These are phyloP conservation scores for Melanomma pulvis-pyrius DNA, from an alignment of 495 filamentous ascomycete genomes.

Conservation along the genomic window DNA sequence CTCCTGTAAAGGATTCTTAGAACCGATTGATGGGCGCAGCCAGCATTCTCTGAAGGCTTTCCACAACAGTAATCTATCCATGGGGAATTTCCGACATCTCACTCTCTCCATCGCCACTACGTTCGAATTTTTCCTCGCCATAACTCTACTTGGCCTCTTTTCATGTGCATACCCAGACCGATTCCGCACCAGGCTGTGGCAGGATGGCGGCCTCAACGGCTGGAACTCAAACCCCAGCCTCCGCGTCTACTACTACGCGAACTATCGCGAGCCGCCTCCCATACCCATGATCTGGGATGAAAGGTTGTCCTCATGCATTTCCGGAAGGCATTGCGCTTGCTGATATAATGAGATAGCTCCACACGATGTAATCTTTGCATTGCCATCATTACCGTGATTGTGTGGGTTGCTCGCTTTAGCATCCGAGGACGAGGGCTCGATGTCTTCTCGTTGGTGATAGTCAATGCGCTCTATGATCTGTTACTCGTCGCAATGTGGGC, in stretches of 20 bases:
- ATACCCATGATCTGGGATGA: conserved; percentile 9
- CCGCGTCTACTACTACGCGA: conserved; percentile 15
- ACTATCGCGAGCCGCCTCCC: conserved; percentile 17
- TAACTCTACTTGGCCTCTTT: conserved; percentile 2
- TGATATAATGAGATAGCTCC: neutral
- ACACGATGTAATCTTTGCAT: conserved; percentile 8
- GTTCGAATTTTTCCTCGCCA: conserved; percentile 3
- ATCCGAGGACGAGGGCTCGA: neutral
- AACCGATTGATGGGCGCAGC: neutral
- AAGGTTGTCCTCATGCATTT: neutral
- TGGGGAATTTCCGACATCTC: neutral
- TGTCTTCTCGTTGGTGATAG: neutral
- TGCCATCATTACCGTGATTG: neutral
- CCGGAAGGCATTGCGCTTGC: neutral
- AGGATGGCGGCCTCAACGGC: conserved; percentile 2
- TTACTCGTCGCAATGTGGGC: conserved; percentile 6
- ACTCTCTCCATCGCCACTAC: neutral
- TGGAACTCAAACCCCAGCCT: conserved; percentile 1
- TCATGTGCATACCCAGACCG: neutral
- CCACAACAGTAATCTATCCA: neutral
- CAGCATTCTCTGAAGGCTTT: neutral
- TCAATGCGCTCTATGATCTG: conserved; percentile 6
- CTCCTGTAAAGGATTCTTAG: neutral
- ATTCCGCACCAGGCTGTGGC: conserved; percentile 11
- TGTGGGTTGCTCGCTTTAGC: conserved; percentile 4